phyloP scores from a whole-genome alignment of 148 eudicot species.

The Simmondsia chinensis region DNA sequence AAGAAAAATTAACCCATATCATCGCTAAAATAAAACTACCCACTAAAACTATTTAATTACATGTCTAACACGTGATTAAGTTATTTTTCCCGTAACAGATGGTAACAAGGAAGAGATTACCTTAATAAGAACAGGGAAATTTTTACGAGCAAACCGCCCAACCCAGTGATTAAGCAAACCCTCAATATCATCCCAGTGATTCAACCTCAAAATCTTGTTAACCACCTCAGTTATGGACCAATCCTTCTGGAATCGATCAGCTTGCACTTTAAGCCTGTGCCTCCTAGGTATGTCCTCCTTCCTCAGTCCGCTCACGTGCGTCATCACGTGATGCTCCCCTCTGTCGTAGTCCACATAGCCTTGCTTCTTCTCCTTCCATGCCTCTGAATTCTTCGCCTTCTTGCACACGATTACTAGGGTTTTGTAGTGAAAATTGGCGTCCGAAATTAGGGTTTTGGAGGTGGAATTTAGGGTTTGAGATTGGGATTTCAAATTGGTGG shows the following conservation, averaged over 20 bases:
- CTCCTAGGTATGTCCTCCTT: slow-evolving; percentile 53
- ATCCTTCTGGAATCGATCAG: slow-evolving; percentile 79
- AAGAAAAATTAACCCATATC: too few relatives aligned
- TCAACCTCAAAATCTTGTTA: slow-evolving; percentile 29
- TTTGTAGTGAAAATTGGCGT: not conserved
- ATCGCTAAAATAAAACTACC: too few relatives aligned
- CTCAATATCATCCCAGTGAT: slow-evolving; percentile 46
- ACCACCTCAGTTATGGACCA: slow-evolving; percentile 70
- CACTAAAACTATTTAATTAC: too few relatives aligned
- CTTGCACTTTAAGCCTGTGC: slow-evolving; percentile 38
- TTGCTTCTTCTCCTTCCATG: slow-evolving; percentile 50
- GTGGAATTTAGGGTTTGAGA: slow-evolving; percentile 9
- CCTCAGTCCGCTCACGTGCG: slow-evolving; percentile 50
- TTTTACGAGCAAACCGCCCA: slow-evolving; percentile 78
- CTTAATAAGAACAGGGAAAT: slow-evolving; percentile 66
- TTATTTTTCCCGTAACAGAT: too few relatives aligned
- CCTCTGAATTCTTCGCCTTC: slow-evolving; percentile 21
- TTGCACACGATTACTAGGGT: slow-evolving; percentile 13
- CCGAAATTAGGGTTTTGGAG: not conserved
- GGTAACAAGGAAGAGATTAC: slow-evolving; percentile 7
- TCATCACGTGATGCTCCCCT: slow-evolving; percentile 39
- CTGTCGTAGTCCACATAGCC: slow-evolving; percentile 59
- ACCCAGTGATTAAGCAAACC: slow-evolving; percentile 79
- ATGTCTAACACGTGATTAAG: too few relatives aligned
- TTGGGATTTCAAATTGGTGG: slow-evolving; percentile 2